These are phyloP conservation scores for Aureobasidium sp. DNA, from an alignment of 2,329 filamentous ascomycete species.

Conservation along the genomic window DNA sequence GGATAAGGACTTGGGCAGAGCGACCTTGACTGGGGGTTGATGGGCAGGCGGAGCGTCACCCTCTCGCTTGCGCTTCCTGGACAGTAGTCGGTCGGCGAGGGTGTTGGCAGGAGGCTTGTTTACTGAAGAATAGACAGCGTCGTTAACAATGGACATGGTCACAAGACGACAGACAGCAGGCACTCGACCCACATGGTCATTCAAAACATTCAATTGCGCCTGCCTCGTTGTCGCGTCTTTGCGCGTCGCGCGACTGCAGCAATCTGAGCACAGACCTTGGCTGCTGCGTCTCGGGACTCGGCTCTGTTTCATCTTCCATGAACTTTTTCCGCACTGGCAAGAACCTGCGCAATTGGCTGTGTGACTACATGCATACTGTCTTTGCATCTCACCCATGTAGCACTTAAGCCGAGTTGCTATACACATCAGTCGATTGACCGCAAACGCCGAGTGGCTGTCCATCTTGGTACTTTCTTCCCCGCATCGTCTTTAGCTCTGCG, in stretches of 20 bases:
- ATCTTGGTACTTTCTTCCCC: background rate
- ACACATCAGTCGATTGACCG: too few relatives aligned
- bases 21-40: background rate
- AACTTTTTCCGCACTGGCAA: too few relatives aligned
- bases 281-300: background rate
- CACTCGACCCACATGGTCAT: background rate
- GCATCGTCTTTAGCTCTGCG: background rate
- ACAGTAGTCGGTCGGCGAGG: background rate
- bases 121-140: background rate
- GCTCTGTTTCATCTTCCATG: too few relatives aligned
- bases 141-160: conserved; percentile 14
- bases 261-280: background rate
- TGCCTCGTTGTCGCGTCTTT: background rate
- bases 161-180: background rate
- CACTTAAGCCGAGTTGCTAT: too few relatives aligned
- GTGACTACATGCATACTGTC: background rate
- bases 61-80: conserved; percentile 14
- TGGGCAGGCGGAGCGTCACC: background rate
- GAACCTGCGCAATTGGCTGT: background rate
- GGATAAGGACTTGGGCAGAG: background rate
- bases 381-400: background rate
- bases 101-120: background rate
- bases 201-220: background rate
- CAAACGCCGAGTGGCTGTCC: background rate
- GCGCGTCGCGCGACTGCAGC: background rate